Evolutionary conservation across 495 filamentous ascomycete genomes (phyloP).

Genomic region (Mytilinidion resinicola): DNA sequence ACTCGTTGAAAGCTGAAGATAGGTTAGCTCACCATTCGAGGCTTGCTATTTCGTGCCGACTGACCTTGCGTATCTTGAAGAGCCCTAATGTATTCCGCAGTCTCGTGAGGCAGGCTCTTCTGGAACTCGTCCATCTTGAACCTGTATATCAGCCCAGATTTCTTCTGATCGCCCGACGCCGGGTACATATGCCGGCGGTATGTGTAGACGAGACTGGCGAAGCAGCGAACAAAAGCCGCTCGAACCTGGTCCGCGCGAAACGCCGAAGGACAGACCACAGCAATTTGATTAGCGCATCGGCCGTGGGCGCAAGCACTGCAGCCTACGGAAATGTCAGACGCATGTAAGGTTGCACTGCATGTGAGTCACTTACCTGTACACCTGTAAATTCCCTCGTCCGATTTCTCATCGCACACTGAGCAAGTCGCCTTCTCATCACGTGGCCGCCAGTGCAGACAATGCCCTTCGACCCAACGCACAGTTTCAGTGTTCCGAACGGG

Average conservation of each 20-base stretch:
- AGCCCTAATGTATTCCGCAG: constrained; percentile 79
- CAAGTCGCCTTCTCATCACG: constrained; percentile 66
- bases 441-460: constrained; percentile 71
- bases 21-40: neutral
- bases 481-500: constrained; percentile 81
- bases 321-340: constrained; percentile 34
- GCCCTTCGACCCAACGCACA: constrained; percentile 87
- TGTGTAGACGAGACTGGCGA: constrained; percentile 91
- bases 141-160: constrained; percentile 73
- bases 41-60: neutral
- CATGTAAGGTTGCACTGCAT: neutral
- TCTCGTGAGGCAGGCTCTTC: constrained; percentile 81
- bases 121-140: constrained; percentile 95
- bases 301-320: constrained; percentile 74
- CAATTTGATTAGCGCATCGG: constrained; percentile 73
- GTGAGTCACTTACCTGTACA: constrained; percentile 46
- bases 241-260: constrained; percentile 88
- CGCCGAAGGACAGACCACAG: constrained; percentile 78
- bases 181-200: constrained; percentile 79
- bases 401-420: constrained; percentile 81
- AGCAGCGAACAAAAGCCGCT: constrained; percentile 88
- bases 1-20: constrained; percentile 78
- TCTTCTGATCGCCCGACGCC: constrained; percentile 76
- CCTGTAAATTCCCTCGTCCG: constrained; percentile 83
- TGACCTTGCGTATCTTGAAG: constrained; percentile 90